These are phyloP conservation scores for Kockiozyma suomiensis DNA, from an alignment of 805 yeast species.

Conservation along the genomic window DNA sequence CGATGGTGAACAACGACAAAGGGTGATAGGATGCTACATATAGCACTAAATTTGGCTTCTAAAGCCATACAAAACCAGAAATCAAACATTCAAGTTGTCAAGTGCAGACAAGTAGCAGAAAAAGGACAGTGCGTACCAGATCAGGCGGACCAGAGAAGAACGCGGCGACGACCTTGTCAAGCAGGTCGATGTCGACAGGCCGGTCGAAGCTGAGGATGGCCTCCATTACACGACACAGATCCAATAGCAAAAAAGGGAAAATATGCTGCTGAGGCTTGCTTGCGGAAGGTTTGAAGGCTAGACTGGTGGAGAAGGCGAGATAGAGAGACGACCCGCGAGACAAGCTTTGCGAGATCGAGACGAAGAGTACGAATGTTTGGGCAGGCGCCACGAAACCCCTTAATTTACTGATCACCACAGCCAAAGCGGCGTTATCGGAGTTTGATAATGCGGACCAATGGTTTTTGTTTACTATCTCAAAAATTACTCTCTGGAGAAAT, in stretches of 20 bases:
- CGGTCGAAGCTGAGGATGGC: slow-evolving; percentile 76
- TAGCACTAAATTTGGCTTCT: background rate
- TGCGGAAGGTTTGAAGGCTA: background rate
- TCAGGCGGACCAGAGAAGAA: slow-evolving; percentile 71
- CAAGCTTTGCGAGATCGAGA: background rate
- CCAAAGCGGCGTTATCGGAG: slow-evolving; percentile 4
- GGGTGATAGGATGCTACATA: background rate
- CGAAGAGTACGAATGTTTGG: background rate
- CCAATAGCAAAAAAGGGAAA: background rate
- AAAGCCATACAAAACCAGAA: background rate
- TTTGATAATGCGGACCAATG: no score
- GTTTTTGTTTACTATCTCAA: no score
- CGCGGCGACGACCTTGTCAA: slow-evolving; percentile 83
- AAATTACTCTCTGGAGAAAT: no score
- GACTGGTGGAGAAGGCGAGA: background rate
- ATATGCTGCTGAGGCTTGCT: background rate
- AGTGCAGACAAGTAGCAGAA: background rate
- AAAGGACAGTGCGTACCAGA: slow-evolving; percentile 43
- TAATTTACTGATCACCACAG: background rate
- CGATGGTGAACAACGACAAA: background rate
- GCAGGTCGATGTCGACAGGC: slow-evolving; percentile 74
- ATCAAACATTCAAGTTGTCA: background rate
- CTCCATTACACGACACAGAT: slow-evolving; percentile 61
- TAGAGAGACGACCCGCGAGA: background rate
- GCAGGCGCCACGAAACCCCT: no score